These are phyloP conservation scores for Arabis hirsuta DNA, from an alignment of 345 rosid species.

Conservation along the genomic window DNA sequence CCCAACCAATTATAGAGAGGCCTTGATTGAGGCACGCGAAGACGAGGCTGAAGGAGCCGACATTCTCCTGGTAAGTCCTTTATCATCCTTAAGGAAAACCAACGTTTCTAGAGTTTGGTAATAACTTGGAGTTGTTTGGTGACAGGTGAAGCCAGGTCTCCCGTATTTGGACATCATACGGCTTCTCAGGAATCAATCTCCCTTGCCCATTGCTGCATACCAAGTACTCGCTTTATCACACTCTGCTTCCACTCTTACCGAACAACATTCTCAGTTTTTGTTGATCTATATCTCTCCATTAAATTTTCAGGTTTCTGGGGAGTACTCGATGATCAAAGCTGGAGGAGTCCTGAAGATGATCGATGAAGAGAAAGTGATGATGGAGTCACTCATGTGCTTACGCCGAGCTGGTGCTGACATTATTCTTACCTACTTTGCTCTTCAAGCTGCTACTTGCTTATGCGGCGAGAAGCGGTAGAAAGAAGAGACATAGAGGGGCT, in stretches of 20 bases:
- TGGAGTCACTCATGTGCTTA: slow-evolving; percentile 93
- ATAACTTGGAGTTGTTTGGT: slow-evolving; percentile 18
- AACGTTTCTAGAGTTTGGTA: neutral
- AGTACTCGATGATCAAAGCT: slow-evolving; percentile 97
- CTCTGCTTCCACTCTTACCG: neutral
- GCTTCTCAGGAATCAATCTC: slow-evolving; percentile 79
- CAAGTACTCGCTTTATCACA: slow-evolving; percentile 55
- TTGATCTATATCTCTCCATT: neutral
- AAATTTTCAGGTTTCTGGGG: slow-evolving; percentile 55
- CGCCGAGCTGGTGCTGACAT: slow-evolving; percentile 93
- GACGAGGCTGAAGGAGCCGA: slow-evolving; percentile 99
- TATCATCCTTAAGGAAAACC: neutral
- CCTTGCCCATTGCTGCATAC: slow-evolving; percentile 91
- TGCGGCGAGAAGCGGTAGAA: slow-evolving; percentile 56
- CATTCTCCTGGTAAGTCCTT: slow-evolving; percentile 69
- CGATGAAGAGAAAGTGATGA: slow-evolving; percentile 94
- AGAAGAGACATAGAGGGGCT: slow-evolving; percentile 16
- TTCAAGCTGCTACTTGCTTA: slow-evolving; percentile 86
- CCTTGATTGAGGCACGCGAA: slow-evolving; percentile 77
- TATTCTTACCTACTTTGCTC: slow-evolving; percentile 89
- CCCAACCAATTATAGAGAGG: slow-evolving; percentile 93
- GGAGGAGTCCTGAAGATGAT: slow-evolving; percentile 93
- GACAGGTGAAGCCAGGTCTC: slow-evolving; percentile 93
- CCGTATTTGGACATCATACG: slow-evolving; percentile 95
- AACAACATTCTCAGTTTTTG: neutral